A percentile compares a stretch with the other conserved stretches of the same genome.
phyloP scores from a whole-genome alignment of 306 rosid species.

The Cyclanthera cordifolia region DNA sequence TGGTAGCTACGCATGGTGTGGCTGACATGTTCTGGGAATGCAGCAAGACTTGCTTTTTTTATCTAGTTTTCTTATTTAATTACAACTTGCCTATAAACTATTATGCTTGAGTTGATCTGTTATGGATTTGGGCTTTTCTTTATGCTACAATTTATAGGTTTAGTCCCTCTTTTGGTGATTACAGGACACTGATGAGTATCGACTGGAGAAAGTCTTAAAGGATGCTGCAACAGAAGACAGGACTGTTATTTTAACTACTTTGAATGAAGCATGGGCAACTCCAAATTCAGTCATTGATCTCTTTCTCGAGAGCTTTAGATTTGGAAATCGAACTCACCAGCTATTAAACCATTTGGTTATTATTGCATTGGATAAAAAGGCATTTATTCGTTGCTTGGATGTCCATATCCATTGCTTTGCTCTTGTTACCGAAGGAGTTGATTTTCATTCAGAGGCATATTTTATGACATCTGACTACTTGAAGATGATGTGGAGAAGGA shows the following conservation, averaged over 20 bases:
- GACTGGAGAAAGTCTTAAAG: conserved; percentile 47
- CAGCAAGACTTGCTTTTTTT: not conserved
- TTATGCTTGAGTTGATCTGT: not conserved
- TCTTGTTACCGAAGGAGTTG: conserved; percentile 55
- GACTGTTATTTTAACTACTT: conserved; percentile 79
- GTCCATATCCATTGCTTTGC: conserved; percentile 61
- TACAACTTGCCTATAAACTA: not conserved
- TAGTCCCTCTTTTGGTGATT: conserved; percentile 16
- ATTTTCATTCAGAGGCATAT: conserved; percentile 65
- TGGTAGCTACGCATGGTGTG: not conserved
- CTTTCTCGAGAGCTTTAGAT: conserved; percentile 84
- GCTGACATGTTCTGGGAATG: not conserved
- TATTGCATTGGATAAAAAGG: conserved; percentile 63
- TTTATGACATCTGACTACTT: conserved; percentile 81
- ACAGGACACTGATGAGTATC: conserved; percentile 41
- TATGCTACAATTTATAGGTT: not conserved
- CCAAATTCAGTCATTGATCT: conserved; percentile 70
- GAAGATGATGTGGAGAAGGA: conserved; percentile 94
- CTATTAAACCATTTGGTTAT: conserved; percentile 79
- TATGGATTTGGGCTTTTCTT: conserved; percentile 2
- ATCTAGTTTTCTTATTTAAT: not conserved
- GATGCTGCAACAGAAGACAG: conserved; percentile 64
- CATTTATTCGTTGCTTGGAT: conserved; percentile 63
- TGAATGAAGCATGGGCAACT: conserved; percentile 95
- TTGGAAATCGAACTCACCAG: conserved; percentile 48